Conservation (phyloP, 805 yeast genomes). For the Kluyveromyces wickerhamii region DNA sequence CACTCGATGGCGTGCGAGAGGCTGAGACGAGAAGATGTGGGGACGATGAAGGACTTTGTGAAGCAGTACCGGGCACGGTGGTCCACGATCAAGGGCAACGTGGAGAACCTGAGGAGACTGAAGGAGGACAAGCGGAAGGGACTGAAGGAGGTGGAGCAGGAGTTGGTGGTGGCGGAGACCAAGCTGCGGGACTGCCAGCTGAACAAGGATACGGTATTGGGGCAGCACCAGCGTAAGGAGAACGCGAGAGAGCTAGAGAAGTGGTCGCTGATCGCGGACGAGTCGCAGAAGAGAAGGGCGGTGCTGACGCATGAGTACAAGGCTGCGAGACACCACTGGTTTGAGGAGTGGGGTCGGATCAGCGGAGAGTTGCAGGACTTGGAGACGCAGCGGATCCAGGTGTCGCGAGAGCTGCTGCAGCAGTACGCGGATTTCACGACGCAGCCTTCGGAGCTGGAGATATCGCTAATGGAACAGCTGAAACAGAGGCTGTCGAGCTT, state of each 20-base stretch:
- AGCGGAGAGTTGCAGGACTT: slow-evolving; percentile 24
- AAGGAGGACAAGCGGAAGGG: slow-evolving; percentile 24
- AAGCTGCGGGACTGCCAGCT: slow-evolving; percentile 24
- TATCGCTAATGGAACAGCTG: slow-evolving; percentile 21
- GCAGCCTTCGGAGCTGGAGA: slow-evolving; percentile 24
- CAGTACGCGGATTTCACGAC: slow-evolving; percentile 19
- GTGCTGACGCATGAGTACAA: slow-evolving; percentile 26
- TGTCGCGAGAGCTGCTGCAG: slow-evolving; percentile 23
- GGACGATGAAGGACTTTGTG: slow-evolving; percentile 21
- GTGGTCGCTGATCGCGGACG: slow-evolving; percentile 23
- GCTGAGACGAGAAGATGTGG: slow-evolving; percentile 18
- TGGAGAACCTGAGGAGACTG: slow-evolving; percentile 24
- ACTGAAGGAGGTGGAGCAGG: slow-evolving; percentile 21
- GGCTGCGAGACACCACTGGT: slow-evolving; percentile 27
- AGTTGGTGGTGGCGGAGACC: slow-evolving; percentile 19
- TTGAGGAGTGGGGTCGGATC: slow-evolving; percentile 26
- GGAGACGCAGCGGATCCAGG: slow-evolving; percentile 24
- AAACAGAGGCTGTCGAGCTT: slow-evolving; percentile 19
- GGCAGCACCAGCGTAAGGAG: slow-evolving; percentile 22
- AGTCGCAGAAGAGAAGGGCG: slow-evolving; percentile 20
- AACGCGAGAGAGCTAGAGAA: slow-evolving; percentile 23
- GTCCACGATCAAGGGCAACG: slow-evolving; percentile 23
- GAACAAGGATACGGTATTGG: slow-evolving; percentile 26
- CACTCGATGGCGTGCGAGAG: slow-evolving; percentile 27
- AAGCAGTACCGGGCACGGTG: slow-evolving; percentile 22